These are phyloP conservation scores for Bruguiera parviflora DNA, from an alignment of 345 rosid species.

Conservation along the genomic window DNA sequence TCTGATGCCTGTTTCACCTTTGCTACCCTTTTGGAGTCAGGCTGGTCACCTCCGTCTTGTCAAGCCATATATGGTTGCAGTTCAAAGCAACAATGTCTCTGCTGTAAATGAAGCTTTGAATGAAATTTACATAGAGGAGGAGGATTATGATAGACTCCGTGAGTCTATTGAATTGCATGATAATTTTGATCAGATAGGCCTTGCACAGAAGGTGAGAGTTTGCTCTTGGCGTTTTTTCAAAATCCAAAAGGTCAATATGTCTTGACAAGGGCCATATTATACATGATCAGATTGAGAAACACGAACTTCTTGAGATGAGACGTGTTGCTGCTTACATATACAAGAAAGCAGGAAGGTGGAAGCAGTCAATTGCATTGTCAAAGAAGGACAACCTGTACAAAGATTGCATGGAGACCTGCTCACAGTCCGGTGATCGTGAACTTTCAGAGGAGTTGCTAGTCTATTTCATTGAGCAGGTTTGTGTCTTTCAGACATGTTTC, in stretches of 20 bases:
- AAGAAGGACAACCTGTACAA: constrained; percentile 88
- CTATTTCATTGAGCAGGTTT: constrained; percentile 91
- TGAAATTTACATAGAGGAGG: constrained; percentile 84
- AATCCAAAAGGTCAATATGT: not conserved
- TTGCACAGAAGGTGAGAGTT: constrained; percentile 71
- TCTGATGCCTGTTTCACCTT: not conserved
- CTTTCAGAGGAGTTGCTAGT: constrained; percentile 89
- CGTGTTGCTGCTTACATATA: constrained; percentile 96
- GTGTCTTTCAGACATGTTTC: not conserved
- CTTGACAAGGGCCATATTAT: not conserved
- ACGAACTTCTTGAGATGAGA: constrained; percentile 95
- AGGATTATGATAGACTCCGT: constrained; percentile 84
- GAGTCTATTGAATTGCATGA: constrained; percentile 88
- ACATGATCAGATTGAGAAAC: constrained; percentile 76
- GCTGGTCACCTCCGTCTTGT: constrained; percentile 88
- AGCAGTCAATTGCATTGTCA: constrained; percentile 90
- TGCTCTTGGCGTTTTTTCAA: not conserved
- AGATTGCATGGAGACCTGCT: constrained; percentile 97
- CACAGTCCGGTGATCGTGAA: constrained; percentile 93
- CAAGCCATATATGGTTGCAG: constrained; percentile 93
- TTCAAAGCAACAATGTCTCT: constrained; percentile 85
- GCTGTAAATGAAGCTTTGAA: constrained; percentile 92
- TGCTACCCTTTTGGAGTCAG: constrained; percentile 33
- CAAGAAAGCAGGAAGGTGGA: constrained; percentile 97
- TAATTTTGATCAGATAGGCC: constrained; percentile 87